These are phyloP conservation scores for Elongisporangium prolatum DNA, from an alignment of 352 stramenopile species.

Conservation along the genomic window DNA sequence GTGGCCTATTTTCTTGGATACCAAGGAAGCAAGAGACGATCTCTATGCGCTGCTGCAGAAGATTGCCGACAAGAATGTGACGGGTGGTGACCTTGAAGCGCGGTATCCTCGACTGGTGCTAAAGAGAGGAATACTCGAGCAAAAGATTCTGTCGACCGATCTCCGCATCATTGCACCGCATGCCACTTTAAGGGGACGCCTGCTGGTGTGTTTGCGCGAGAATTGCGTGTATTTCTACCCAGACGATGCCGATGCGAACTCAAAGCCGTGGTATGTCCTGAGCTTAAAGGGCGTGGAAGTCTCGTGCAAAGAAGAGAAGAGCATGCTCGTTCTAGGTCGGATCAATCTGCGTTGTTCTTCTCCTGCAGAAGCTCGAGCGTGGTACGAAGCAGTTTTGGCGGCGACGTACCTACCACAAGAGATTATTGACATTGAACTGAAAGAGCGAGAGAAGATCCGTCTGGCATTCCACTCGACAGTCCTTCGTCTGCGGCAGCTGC, in stretches of 20 bases:
- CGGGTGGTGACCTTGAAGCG: slow-evolving; percentile 60
- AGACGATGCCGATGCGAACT: slow-evolving; percentile 6
- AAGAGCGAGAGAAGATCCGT: slow-evolving; percentile 69
- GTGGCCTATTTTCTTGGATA: slow-evolving; percentile 81
- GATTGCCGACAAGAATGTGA: slow-evolving; percentile 60
- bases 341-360: slow-evolving; percentile 53
- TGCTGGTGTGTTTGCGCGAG: slow-evolving; percentile 78
- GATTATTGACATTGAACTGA: slow-evolving; percentile 76
- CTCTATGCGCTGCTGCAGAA: slow-evolving; percentile 65
- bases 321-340: slow-evolving; percentile 54
- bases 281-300: slow-evolving; percentile 62
- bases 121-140: slow-evolving; percentile 67
- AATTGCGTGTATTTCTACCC: slow-evolving; percentile 79
- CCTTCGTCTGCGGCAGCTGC: slow-evolving; percentile 58
- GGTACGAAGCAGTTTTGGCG: slow-evolving; percentile 67
- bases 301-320: slow-evolving; percentile 61
- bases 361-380: slow-evolving; percentile 46
- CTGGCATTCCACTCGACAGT: slow-evolving; percentile 63
- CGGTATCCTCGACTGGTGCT: slow-evolving; percentile 65
- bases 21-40: slow-evolving; percentile 62
- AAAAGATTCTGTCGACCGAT: slow-evolving; percentile 41
- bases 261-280: slow-evolving; percentile 75
- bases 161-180: slow-evolving; percentile 42
- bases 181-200: slow-evolving; percentile 65
- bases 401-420: slow-evolving; percentile 55